These are phyloP conservation scores for Triticum dicoccoides DNA, from an alignment of 176 grass and related monocot genomes.

Conservation along the genomic window DNA sequence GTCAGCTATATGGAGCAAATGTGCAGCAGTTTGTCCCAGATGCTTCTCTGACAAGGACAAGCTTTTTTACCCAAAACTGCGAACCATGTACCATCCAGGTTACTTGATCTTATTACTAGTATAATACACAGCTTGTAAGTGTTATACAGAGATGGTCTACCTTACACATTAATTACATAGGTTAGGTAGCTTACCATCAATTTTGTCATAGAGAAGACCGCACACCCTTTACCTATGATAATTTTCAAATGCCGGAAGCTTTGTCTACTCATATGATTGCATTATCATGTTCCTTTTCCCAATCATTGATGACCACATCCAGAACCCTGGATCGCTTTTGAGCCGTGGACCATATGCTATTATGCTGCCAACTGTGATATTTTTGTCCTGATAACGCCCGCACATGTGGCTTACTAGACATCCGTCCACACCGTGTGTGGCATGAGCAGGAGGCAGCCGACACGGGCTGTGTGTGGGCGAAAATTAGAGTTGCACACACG, in stretches of 20 bases:
- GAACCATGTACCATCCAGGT: not conserved
- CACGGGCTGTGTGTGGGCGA: too few relatives aligned
- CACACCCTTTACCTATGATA: not conserved
- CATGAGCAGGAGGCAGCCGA: too few relatives aligned
- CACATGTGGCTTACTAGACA: too few relatives aligned
- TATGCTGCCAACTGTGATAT: too few relatives aligned
- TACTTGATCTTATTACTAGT: not conserved
- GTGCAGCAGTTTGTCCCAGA: not conserved
- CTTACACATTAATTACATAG: not conserved
- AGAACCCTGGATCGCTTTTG: too few relatives aligned
- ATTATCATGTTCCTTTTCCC: too few relatives aligned
- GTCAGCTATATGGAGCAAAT: not conserved
- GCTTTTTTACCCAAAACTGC: not conserved
- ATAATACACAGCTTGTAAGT: slow-evolving; percentile 8
- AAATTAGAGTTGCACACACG: too few relatives aligned
- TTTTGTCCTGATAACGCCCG: too few relatives aligned
- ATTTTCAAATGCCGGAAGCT: not conserved
- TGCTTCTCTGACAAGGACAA: not conserved
- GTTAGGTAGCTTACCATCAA: not conserved
- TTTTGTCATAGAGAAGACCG: not conserved
- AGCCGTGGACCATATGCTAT: too few relatives aligned
- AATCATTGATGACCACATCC: too few relatives aligned
- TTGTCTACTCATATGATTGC: not conserved
- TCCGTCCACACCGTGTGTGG: too few relatives aligned
- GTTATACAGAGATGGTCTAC: not conserved